phyloP scores from a whole-genome alignment of 2,329 filamentous ascomycete genomes.

The Aspergillus intermedius region DNA sequence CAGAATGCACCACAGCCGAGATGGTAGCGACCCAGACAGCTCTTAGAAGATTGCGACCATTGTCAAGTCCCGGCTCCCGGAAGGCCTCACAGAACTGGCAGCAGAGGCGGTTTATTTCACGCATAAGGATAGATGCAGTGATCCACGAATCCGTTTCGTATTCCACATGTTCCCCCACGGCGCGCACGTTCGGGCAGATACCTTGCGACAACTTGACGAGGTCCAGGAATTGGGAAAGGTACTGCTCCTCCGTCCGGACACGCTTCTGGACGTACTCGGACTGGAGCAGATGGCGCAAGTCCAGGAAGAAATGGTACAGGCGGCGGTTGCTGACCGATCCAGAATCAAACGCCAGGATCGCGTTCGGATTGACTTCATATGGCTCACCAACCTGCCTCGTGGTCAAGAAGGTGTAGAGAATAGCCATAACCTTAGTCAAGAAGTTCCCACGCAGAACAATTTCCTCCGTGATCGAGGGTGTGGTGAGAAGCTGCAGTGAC shows the following conservation, averaged over 20 bases:
- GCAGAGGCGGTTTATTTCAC: conserved; percentile 90
- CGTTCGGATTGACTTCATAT: conserved; percentile 76
- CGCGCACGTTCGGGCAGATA: conserved; percentile 88
- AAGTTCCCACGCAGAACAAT: conserved; percentile 95
- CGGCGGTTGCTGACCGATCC: conserved; percentile 91
- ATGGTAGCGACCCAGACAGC: conserved; percentile 61
- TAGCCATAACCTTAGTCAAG: conserved; percentile 87
- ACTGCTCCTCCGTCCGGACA: conserved; percentile 74
- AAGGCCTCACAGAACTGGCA: conserved; percentile 85
- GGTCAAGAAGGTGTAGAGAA: conserved; percentile 94
- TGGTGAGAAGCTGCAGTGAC: conserved; percentile 92
- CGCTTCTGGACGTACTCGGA: conserved; percentile 82
- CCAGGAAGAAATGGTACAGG: conserved; percentile 96
- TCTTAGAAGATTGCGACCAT: conserved; percentile 64
- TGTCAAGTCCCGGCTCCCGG: conserved; percentile 59
- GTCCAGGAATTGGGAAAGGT: conserved; percentile 90
- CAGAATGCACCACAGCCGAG: conserved; percentile 78
- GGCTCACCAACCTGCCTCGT: conserved; percentile 93
- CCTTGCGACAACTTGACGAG: conserved; percentile 94
- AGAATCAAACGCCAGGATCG: conserved; percentile 84
- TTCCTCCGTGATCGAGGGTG: conserved; percentile 91
- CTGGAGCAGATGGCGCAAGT: conserved; percentile 83
- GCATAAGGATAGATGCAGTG: conserved; percentile 84
- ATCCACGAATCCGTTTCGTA: conserved; percentile 99
- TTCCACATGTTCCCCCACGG: conserved; percentile 91